Conservation (phyloP, 345 rosid species). For the Citrus medica region DNA sequence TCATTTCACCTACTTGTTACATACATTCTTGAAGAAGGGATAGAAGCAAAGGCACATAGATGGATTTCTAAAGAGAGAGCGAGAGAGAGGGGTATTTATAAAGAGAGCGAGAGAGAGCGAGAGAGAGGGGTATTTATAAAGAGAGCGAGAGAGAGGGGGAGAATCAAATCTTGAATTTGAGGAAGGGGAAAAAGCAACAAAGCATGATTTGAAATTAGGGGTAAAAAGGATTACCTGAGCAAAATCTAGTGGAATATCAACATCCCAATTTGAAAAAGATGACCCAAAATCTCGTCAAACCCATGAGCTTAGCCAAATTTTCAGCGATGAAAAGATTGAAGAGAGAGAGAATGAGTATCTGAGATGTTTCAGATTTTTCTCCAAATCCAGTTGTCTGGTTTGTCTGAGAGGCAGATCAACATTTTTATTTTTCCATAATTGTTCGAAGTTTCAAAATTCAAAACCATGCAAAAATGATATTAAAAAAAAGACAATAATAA, state of each 20-base stretch:
- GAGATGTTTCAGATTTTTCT: conserved; percentile 31
- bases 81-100: neutral
- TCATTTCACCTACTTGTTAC: neutral
- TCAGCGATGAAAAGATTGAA: conserved; percentile 10
- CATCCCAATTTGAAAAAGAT: conserved; percentile 17
- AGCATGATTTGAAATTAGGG: conserved; percentile 19
- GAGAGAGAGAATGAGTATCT: conserved; percentile 16
- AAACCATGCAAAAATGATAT: conserved; percentile 29
- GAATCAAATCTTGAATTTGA: neutral
- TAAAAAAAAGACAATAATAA: neutral
- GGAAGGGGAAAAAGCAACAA: neutral
- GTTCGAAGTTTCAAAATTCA: conserved; percentile 11
- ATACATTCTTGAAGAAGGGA: neutral
- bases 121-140: neutral
- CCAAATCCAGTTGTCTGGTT: conserved; percentile 17
- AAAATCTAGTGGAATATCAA: conserved; percentile 19
- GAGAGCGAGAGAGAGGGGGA: neutral
- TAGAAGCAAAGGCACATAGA: neutral
- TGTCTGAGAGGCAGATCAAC: conserved; percentile 39
- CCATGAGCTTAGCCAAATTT: conserved; percentile 32
- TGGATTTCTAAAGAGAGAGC: neutral
- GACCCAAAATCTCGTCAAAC: conserved; percentile 38
- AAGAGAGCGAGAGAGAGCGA: neutral
- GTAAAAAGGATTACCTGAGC: conserved; percentile 5
- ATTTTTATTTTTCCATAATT: neutral